Percentiles rank a stretch among this genome's conserved stretches.
Conservation (phyloP, 78 protist genomes). For the Emiliania huxleyi region DNA sequence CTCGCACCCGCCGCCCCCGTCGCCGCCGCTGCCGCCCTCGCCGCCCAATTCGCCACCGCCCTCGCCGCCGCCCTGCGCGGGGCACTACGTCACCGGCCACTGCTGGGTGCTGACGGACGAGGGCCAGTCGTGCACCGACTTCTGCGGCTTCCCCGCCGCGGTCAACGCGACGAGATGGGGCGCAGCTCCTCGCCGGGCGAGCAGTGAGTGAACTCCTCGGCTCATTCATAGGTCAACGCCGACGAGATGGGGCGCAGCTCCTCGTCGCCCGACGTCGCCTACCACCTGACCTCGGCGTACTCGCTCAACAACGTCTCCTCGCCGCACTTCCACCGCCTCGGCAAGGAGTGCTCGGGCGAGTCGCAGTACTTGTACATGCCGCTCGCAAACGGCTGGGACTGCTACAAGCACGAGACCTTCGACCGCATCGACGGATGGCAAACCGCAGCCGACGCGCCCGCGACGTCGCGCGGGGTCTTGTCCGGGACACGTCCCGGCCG, state of each 20-base stretch:
- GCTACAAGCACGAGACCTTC: background rate
- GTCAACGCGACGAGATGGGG: background rate
- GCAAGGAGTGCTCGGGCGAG: background rate
- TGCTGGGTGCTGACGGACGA: background rate
- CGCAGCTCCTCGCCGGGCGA: background rate
- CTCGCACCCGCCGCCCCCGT: background rate
- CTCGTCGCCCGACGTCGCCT: background rate
- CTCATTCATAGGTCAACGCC: no score
- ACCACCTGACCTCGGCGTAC: background rate
- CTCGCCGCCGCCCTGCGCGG: background rate
- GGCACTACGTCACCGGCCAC: background rate
- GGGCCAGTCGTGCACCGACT: background rate
- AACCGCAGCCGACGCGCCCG: background rate
- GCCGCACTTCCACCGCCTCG: background rate
- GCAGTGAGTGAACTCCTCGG: background rate
- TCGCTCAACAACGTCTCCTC: background rate
- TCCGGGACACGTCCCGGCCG: no score
- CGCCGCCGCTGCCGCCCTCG: background rate
- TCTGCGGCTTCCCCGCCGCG: background rate
- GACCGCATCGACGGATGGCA: background rate
- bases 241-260: background rate
- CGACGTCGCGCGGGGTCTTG: background rate
- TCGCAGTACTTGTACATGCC: background rate
- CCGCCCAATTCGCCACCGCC: background rate
- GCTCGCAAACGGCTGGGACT: background rate